Percentiles rank a stretch among this genome's conserved stretches.
Conservation (phyloP, 2,329 filamentous ascomycete genomes). For the Emergomyces orientalis region DNA sequence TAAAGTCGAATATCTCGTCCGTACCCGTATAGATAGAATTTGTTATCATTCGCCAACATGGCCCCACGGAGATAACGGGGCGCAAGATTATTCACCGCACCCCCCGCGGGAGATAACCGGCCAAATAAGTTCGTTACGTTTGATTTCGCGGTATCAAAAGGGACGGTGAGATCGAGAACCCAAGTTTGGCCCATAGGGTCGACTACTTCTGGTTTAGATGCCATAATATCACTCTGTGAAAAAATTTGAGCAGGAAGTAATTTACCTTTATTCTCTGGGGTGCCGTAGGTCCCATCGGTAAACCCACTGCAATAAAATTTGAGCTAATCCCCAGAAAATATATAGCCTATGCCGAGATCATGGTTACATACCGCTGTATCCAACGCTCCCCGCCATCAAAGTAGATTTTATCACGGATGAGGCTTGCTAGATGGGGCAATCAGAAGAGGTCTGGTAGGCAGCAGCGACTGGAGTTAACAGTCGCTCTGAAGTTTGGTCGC, state of each 20-base stretch:
- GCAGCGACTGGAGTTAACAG: too few species aligned
- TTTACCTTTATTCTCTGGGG: too few species aligned
- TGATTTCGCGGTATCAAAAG: slow-evolving; percentile 42
- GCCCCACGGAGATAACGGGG: slow-evolving; percentile 54
- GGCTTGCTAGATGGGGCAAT: slow-evolving; percentile 36
- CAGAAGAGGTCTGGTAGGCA: too few species aligned
- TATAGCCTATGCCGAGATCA: not conserved
- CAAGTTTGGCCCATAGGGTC: not conserved
- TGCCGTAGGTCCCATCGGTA: slow-evolving; percentile 33
- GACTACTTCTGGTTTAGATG: not conserved
- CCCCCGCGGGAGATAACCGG: slow-evolving; percentile 41
- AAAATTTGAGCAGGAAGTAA: too few species aligned
- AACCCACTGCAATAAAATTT: slow-evolving; percentile 27
- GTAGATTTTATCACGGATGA: slow-evolving; percentile 55
- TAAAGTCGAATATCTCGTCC: slow-evolving; percentile 1
- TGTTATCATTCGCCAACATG: slow-evolving; percentile 55
- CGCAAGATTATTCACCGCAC: slow-evolving; percentile 42
- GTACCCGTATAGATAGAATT: slow-evolving; percentile 56
- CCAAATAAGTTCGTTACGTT: slow-evolving; percentile 49
- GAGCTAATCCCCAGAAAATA: too few species aligned
- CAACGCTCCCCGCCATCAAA: slow-evolving; percentile 55
- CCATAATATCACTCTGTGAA: not conserved
- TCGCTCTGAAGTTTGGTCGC: too few species aligned
- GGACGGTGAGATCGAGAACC: slow-evolving; percentile 43
- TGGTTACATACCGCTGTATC: slow-evolving; percentile 29